A percentile compares a stretch with the other conserved stretches of the same genome.
Conservation (phyloP, 2,329 filamentous ascomycete genomes). For the Fusarium euwallaceae region DNA sequence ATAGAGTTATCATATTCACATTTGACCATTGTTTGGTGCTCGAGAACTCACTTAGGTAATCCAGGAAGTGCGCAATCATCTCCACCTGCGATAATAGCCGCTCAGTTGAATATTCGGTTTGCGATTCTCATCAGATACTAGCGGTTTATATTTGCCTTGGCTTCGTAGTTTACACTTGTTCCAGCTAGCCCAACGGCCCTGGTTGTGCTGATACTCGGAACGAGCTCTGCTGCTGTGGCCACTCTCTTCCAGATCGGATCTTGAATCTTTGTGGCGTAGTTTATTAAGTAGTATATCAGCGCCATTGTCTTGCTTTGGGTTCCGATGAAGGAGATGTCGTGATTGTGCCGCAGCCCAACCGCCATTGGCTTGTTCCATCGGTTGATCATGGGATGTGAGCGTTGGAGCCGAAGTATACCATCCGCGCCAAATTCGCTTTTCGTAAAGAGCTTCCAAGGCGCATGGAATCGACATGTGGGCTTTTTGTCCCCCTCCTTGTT, state of each 20-base stretch:
- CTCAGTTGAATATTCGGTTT: too few species aligned
- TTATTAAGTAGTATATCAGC: conserved; percentile 9
- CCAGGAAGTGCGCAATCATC: too few species aligned
- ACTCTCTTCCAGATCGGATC: conserved; percentile 15
- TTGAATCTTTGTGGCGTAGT: conserved; percentile 15
- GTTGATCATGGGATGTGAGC: conserved; percentile 9
- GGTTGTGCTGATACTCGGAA: neutral
- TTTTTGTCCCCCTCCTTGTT: neutral
- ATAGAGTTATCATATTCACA: too few species aligned
- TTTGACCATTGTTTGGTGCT: too few species aligned
- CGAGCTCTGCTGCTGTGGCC: neutral
- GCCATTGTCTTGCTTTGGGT: conserved; percentile 12
- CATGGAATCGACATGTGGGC: neutral
- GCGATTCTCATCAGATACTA: too few species aligned
- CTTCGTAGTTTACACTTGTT: too few species aligned
- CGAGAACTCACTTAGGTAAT: too few species aligned
- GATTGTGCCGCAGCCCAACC: conserved; percentile 2
- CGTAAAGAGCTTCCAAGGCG: conserved; percentile 6
- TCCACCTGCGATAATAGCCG: too few species aligned
- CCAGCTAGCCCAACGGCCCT: neutral
- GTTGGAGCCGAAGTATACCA: neutral
- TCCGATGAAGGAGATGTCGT: conserved; percentile 15
- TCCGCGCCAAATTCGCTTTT: conserved; percentile 7
- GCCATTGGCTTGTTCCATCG: conserved; percentile 3
- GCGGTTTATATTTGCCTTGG: too few species aligned